Percentiles rank a stretch among this genome's conserved stretches.
phyloP scores from a whole-genome alignment of 2,329 filamentous ascomycete species.

The Apiospora marii region DNA sequence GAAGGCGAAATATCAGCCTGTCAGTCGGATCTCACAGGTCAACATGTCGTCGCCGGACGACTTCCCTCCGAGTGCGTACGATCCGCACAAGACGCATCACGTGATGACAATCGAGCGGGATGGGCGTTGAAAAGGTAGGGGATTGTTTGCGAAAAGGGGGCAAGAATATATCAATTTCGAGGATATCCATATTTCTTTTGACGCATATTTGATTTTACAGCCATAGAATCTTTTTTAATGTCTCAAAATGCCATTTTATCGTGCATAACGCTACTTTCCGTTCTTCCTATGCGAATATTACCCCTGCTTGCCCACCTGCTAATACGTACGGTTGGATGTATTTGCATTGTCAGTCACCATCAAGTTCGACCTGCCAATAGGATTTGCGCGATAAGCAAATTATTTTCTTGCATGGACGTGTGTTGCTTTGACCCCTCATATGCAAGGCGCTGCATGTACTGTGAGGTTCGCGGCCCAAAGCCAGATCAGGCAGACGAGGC shows the following conservation, averaged over 20 bases:
- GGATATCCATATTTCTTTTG: not conserved
- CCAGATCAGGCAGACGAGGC: not conserved
- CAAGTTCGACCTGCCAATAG: too few relatives aligned
- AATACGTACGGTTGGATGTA: too few relatives aligned
- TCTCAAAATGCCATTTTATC: too few relatives aligned
- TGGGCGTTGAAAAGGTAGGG: not conserved
- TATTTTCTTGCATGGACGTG: too few relatives aligned
- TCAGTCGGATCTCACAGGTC: not conserved
- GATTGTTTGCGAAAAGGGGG: not conserved
- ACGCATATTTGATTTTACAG: too few relatives aligned
- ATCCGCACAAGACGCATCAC: not conserved
- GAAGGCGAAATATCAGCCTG: constrained; percentile 1
- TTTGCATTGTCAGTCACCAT: too few relatives aligned
- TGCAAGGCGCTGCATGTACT: not conserved
- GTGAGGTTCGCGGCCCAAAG: not conserved
- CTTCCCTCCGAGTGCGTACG: not conserved
- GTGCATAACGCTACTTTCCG: too few relatives aligned
- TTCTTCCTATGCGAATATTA: too few relatives aligned
- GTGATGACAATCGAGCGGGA: not conserved
- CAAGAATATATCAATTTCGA: not conserved
- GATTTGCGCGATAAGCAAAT: too few relatives aligned
- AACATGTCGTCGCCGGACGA: not conserved
- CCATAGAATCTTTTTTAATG: too few relatives aligned
- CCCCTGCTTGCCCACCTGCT: too few relatives aligned
- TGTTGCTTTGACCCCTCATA: too few relatives aligned